Evolutionary conservation across 2,329 filamentous ascomycete species (phyloP), one percentile per base, ranked within the genome.

Genomic region (Cercospora brassicicola): DNA sequence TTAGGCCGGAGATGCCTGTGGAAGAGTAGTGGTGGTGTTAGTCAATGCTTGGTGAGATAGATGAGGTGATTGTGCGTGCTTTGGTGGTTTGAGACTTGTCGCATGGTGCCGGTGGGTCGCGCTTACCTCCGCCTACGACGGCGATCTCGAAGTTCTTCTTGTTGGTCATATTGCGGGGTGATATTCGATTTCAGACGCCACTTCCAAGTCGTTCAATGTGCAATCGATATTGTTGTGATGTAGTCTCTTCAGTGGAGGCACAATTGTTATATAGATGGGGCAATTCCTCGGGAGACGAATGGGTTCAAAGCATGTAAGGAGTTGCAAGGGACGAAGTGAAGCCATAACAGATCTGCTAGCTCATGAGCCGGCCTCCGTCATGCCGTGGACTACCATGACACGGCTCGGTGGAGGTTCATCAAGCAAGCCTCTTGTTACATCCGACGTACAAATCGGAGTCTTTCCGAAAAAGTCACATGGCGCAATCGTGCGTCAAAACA

Each of bases 1-100:
- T 79, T 18, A 88, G 79, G 28, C 87, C 87, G 28, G 83, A 84
- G 67, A 89, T 87, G 45, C 87, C 87, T 71, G 53, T 4, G 42
- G 28, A 13, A 26, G 33, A 7, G 23, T 33, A 28, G 11, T 62
- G 53, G 45, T 53, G 13, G 13, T 56, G 31, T 42, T 15, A 56
- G 61, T 51, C 2, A 11, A 23, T 51, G 45, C 9, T 51, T 39
- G 36, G 11, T 48, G 18, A 11, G 42, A 20, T 9, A 23, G 8
- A 48, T 48, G n/a, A 48, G n/a, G 18, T 61, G 55, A 10, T 53
- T 5, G 30, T 42, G 31, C 36, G 33, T 15, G 33, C 33, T 36
- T 23, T 55, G 61, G 45, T 53, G 42, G 9, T 48, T 59, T 57
- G 42, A 28, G 59, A 18, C 13, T 15, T 13, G 2, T 36, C 1